A percentile compares a stretch with the other conserved stretches of the same genome.
Conservation (phyloP, 495 filamentous ascomycete genomes). For the Aspergillus ostianus region DNA sequence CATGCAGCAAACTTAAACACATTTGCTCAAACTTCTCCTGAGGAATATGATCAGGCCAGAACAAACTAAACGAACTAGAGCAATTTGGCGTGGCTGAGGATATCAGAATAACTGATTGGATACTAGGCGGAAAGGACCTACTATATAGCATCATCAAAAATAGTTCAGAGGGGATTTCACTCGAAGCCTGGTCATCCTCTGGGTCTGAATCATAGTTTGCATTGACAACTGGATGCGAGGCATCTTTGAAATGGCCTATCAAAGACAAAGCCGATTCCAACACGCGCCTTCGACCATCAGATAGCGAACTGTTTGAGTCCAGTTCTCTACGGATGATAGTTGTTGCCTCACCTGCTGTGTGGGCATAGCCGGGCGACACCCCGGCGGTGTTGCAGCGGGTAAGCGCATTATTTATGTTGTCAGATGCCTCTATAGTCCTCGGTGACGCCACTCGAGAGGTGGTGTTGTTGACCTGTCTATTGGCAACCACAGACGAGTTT, state of each 20-base stretch:
- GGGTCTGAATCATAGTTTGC: slow-evolving; percentile 1
- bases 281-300: slow-evolving; percentile 24
- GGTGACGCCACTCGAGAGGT: not conserved
- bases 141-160: slow-evolving; percentile 32
- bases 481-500: not conserved
- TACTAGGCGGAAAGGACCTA: slow-evolving; percentile 3
- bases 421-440: not conserved
- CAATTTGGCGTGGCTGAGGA: not conserved
- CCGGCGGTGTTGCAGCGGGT: slow-evolving; percentile 10
- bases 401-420: not conserved
- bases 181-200: slow-evolving; percentile 5
- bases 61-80: not conserved
- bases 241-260: slow-evolving; percentile 1
- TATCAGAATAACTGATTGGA: not conserved
- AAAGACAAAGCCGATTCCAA: slow-evolving; percentile 27
- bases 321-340: slow-evolving; percentile 30
- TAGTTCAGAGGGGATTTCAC: slow-evolving; percentile 26
- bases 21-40: slow-evolving; percentile 25
- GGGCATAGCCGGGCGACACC: slow-evolving; percentile 24
- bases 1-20: slow-evolving; percentile 28
- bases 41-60: slow-evolving; percentile 34
- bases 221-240: not conserved
- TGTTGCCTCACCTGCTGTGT: slow-evolving; percentile 25
- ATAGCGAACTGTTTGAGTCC: slow-evolving; percentile 29
- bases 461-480: no score